Conservation (phyloP, 768 basidiomycete species). For the Suillus luteus region DNA sequence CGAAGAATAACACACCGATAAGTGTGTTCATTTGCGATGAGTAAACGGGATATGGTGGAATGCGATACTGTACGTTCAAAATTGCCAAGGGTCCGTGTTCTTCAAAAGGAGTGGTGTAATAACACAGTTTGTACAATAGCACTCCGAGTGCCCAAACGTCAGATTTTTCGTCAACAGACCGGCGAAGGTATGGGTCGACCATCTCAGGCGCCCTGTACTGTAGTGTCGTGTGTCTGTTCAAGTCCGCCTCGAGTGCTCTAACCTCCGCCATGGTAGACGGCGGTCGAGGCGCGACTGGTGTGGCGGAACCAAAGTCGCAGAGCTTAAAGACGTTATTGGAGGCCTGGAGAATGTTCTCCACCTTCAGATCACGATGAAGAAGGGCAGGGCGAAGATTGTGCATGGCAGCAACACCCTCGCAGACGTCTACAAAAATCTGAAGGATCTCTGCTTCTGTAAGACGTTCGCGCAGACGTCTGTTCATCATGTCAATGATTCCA, state of each 20-base stretch:
- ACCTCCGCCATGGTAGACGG: slow-evolving; percentile 84
- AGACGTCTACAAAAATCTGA: slow-evolving; percentile 97
- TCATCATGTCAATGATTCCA: slow-evolving; percentile 99
- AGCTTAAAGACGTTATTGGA: slow-evolving; percentile 86
- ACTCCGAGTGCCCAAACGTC: slow-evolving; percentile 99
- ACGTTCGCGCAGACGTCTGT: slow-evolving; percentile 90
- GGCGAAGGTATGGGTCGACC: slow-evolving; percentile 85
- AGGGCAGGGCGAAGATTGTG: slow-evolving; percentile 89
- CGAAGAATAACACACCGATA: slow-evolving; percentile 60
- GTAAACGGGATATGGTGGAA: slow-evolving; percentile 86
- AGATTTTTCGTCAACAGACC: slow-evolving; percentile 89
- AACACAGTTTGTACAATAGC: slow-evolving; percentile 96
- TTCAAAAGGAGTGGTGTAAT: slow-evolving; percentile 99
- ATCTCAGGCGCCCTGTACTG: slow-evolving; percentile 99
- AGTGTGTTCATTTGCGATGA: slow-evolving; percentile 79
- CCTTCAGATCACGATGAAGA: slow-evolving; percentile 96
- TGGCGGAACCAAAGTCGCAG: slow-evolving; percentile 97
- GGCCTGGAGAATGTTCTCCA: slow-evolving; percentile 96
- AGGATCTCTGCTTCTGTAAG: slow-evolving; percentile 95
- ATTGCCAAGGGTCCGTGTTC: slow-evolving; percentile 97
- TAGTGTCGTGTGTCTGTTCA: slow-evolving; percentile 93
- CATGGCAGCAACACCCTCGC: slow-evolving; percentile 96
- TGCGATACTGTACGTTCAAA: slow-evolving; percentile 93
- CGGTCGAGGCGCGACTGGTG: slow-evolving; percentile 65
- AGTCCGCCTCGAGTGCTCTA: slow-evolving; percentile 82